Conservation (phyloP, 805 yeast species). For the Metschnikowia henanensis region DNA sequence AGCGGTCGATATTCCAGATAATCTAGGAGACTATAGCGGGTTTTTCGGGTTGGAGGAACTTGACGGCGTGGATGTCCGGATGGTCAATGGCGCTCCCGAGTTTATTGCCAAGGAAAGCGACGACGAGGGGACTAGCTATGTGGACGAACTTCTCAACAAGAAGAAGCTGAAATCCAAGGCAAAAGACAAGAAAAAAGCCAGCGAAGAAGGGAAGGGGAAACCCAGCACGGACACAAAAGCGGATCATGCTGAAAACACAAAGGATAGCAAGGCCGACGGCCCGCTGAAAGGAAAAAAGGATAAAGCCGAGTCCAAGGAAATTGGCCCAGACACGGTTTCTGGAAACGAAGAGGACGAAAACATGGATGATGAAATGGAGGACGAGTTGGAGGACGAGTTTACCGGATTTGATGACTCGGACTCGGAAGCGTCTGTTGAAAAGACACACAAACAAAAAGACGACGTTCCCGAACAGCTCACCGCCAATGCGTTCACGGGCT, state of each 20-base stretch:
- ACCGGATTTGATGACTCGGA: constrained; percentile 26
- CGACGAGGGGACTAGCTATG: constrained; percentile 29
- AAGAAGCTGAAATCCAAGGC: constrained; percentile 18
- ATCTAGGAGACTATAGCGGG: constrained; percentile 84
- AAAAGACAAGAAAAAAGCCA: too few relatives aligned
- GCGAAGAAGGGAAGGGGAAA: constrained; percentile 13
- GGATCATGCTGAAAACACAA: constrained; percentile 2
- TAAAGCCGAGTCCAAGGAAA: neutral
- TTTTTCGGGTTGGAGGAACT: constrained; percentile 92
- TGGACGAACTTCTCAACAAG: constrained; percentile 4
- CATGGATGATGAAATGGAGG: constrained; percentile 15
- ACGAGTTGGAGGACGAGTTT: constrained; percentile 25
- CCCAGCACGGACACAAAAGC: constrained; percentile 11
- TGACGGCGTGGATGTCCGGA: constrained; percentile 86
- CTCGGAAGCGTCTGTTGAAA: neutral
- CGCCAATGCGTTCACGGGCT: constrained; percentile 31
- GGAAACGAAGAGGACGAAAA: too few relatives aligned
- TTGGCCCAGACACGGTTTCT: constrained; percentile 11
- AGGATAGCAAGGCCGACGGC: too few relatives aligned
- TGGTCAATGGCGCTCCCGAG: constrained; percentile 65
- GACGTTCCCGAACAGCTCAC: constrained; percentile 20
- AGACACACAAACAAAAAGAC: neutral
- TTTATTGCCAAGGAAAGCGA: constrained; percentile 40
- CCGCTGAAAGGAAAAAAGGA: constrained; percentile 16
- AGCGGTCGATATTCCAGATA: constrained; percentile 77